These are phyloP conservation scores for Amaranthus tricolor DNA, from an alignment of 179 eudicot genomes.

Conservation along the genomic window DNA sequence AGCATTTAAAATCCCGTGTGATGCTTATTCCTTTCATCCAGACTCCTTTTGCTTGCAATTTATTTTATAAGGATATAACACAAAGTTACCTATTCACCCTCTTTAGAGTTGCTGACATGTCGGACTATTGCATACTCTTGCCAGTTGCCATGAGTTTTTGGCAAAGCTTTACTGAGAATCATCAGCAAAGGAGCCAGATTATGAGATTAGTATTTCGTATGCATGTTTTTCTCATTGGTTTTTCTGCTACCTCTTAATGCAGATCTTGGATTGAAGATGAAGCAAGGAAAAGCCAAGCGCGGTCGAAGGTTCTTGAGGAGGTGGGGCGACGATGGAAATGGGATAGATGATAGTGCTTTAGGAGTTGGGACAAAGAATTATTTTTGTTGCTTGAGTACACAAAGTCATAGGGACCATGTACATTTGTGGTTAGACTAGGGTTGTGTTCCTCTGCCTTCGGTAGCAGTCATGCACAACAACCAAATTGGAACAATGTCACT, in stretches of 20 bases:
- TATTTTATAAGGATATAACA: too few relatives aligned
- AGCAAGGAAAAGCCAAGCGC: conserved; percentile 77
- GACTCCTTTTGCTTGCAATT: too few relatives aligned
- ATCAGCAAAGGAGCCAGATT: too few relatives aligned
- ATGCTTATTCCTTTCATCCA: too few relatives aligned
- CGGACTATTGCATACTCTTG: too few relatives aligned
- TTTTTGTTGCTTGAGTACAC: not conserved
- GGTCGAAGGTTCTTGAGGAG: conserved; percentile 84
- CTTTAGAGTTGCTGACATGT: too few relatives aligned
- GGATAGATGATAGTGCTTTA: conserved; percentile 38
- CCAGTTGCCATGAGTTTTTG: too few relatives aligned
- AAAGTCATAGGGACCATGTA: conserved; percentile 21
- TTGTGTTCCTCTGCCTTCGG: not conserved
- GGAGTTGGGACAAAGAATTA: not conserved
- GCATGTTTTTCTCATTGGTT: not conserved
- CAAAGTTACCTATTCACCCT: too few relatives aligned
- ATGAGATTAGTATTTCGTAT: too few relatives aligned
- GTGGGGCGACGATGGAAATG: conserved; percentile 79
- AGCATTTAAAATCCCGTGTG: too few relatives aligned
- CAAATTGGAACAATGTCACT: not conserved
- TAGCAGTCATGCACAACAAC: not conserved
- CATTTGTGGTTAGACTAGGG: conserved; percentile 28
- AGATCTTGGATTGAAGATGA: conserved; percentile 97
- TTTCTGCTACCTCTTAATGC: conserved; percentile 23
- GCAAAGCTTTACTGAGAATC: too few relatives aligned